Evolutionary conservation across 2,329 filamentous ascomycete genomes (phyloP).

Genomic region (Colletotrichum orchidophilum): DNA sequence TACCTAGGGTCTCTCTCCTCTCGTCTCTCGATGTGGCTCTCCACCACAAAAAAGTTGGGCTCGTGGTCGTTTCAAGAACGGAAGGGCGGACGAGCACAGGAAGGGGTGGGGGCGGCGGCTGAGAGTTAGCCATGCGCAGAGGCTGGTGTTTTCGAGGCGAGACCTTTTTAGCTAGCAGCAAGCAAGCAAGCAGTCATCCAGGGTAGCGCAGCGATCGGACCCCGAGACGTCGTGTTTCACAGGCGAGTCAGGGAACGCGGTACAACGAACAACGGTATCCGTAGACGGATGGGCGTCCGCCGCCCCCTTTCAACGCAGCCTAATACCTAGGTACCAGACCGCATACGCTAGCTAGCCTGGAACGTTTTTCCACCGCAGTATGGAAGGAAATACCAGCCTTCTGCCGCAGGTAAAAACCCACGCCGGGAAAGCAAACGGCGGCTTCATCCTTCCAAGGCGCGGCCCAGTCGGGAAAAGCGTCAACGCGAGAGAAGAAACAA

Average conservation of each 20-base stretch:
- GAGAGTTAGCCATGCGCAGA: not conserved
- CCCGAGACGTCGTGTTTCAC: constrained; percentile 23
- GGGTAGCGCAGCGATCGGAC: constrained; percentile 25
- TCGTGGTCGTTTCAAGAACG: not conserved
- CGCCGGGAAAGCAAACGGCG: constrained; percentile 20
- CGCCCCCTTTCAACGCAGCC: not conserved
- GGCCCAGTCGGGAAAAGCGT: constrained; percentile 4
- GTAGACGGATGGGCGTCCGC: constrained; percentile 26
- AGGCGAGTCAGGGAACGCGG: constrained; percentile 27
- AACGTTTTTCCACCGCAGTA: not conserved
- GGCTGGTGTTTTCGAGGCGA: constrained; percentile 15
- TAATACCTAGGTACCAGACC: too few species aligned
- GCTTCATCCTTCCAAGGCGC: constrained; percentile 19
- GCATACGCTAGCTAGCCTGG: not conserved
- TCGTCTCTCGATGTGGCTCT: not conserved
- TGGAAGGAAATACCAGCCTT: constrained; percentile 15
- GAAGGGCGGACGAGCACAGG: constrained; percentile 9
- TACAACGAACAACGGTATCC: constrained; percentile 8
- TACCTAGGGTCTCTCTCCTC: too few species aligned
- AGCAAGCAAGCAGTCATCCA: too few species aligned
- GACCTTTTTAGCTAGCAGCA: not conserved
- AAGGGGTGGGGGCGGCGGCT: too few species aligned
- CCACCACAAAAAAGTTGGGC: not conserved
- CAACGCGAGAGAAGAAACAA: not conserved
- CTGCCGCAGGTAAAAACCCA: constrained; percentile 3